Conservation (phyloP, 2,329 filamentous ascomycete species). For the Arthrinium phaeospermum region DNA sequence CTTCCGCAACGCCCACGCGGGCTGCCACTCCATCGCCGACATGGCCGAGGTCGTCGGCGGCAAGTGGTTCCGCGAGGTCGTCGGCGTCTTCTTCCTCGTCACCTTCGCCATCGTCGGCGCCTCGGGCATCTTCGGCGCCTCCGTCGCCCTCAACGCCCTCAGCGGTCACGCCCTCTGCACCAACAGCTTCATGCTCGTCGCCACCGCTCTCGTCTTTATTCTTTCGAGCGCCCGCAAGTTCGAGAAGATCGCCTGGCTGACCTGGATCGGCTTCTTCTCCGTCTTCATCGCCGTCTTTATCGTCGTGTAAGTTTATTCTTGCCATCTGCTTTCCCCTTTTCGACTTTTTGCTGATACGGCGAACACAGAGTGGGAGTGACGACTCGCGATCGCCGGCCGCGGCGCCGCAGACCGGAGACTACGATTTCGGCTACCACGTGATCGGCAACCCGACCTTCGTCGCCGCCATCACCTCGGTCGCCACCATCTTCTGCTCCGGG, state of each 20-base stretch:
- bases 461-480: conserved; percentile 61
- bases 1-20: conserved; percentile 45
- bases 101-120: conserved; percentile 62
- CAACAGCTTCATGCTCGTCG: conserved; percentile 61
- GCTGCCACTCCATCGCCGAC: conserved; percentile 52
- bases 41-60: conserved; percentile 65
- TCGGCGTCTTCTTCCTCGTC: conserved; percentile 60
- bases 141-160: conserved; percentile 64
- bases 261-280: conserved; percentile 64
- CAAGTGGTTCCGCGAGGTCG: conserved; percentile 54
- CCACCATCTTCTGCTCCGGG: conserved; percentile 65
- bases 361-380: conserved; percentile 57
- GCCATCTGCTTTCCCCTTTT: background rate
- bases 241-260: conserved; percentile 65
- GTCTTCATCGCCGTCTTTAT: conserved; percentile 65
- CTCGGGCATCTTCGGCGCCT: conserved; percentile 63
- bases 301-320: conserved; percentile 49
- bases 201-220: conserved; percentile 53
- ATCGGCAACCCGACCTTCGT: conserved; percentile 63
- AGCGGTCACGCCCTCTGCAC: conserved; percentile 63
- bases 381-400: conserved; percentile 60
- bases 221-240: conserved; percentile 62
- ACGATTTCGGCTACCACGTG: conserved; percentile 62
- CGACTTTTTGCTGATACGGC: background rate
- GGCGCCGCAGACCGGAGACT: conserved; percentile 63